Base-by-base conservation (phyloP, 371 early-diverging fungal genomes). In the Funneliformis caledonium region DNA sequence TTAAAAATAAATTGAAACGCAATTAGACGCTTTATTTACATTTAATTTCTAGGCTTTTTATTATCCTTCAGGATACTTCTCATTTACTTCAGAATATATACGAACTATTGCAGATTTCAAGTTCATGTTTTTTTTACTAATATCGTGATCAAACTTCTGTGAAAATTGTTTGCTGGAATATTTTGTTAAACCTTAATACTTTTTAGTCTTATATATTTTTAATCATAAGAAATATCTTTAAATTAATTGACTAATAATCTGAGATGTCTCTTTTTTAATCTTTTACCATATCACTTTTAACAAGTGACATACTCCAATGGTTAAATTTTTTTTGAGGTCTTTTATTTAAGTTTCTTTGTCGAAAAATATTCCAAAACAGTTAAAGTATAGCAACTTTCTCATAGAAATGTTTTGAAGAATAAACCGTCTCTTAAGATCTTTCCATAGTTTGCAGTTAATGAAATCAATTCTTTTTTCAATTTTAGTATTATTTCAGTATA, bases 1-100 rank as follows among this genome's bases (percentile, higher is more conserved):
- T n/a, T n/a, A n/a, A n/a, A n/a, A n/a, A n/a, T n/a, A n/a, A n/a
- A n/a, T n/a, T n/a, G n/a, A n/a, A n/a, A n/a, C n/a, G 33, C 4
- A 50, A 31, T 50, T 33, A n/a, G n/a, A n/a, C n/a, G n/a, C n/a
- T n/a, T n/a, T n/a, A n/a, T n/a, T n/a, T 73, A 73, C 73, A 14
- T 33, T 12, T 56, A 16, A 47, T 16, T 73, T 75, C 76, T 5
- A 75, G 14, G 8, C 43, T 14, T 48, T 37, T 26, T 42, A 75
- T 22, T 26, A 75, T 5, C 77, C 77, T 16, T 45, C 45, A 5
- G 77, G 64, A 64, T 64, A 76, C 64, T 48, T 76, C 1, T 9
- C 0, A 31, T 76, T 64, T 48, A 64, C 9, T 12, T 45, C n/a
- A 10, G 45, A 8, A 48, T 65, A 76, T 37, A 76, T 64, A 1